A percentile compares a stretch with the other conserved stretches of the same genome.
Conservation (phyloP, 129 eudicot genomes). For the Apium graveolens region DNA sequence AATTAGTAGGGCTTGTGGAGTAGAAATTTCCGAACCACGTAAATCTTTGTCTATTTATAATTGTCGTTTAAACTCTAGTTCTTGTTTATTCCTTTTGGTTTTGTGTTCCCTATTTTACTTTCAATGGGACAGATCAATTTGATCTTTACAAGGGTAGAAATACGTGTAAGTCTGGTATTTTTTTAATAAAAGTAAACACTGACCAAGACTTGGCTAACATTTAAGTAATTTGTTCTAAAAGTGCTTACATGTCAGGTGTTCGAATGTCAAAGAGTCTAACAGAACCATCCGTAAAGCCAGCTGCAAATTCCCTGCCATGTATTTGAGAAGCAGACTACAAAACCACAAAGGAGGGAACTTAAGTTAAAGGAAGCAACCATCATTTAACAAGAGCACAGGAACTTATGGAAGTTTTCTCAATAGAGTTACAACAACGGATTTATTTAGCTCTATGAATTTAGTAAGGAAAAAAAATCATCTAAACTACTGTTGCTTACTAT, state of each 20-base stretch:
- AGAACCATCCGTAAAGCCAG: conserved; percentile 89
- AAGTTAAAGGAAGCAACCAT: background rate
- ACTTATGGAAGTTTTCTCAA: background rate
- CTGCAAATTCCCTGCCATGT: conserved; percentile 79
- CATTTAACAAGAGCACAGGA: background rate
- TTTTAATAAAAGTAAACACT: background rate
- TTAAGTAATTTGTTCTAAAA: background rate
- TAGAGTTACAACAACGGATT: background rate
- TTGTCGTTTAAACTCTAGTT: too few relatives aligned
- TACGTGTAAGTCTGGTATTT: background rate
- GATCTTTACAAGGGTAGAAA: background rate
- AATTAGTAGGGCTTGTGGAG: too few relatives aligned
- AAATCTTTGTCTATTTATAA: too few relatives aligned
- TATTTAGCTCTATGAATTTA: background rate
- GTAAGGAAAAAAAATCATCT: background rate
- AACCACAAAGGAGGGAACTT: background rate
- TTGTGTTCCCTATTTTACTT: too few relatives aligned
- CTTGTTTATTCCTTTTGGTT: too few relatives aligned
- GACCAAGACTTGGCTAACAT: background rate
- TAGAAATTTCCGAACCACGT: too few relatives aligned
- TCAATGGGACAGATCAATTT: background rate
- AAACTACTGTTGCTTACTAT: background rate
- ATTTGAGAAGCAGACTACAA: conserved; percentile 85
- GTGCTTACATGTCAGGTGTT: conserved; percentile 73
- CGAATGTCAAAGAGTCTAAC: conserved; percentile 83